phyloP scores from a whole-genome alignment of 768 basidiomycete genomes.

The Leccinellum luteum region DNA sequence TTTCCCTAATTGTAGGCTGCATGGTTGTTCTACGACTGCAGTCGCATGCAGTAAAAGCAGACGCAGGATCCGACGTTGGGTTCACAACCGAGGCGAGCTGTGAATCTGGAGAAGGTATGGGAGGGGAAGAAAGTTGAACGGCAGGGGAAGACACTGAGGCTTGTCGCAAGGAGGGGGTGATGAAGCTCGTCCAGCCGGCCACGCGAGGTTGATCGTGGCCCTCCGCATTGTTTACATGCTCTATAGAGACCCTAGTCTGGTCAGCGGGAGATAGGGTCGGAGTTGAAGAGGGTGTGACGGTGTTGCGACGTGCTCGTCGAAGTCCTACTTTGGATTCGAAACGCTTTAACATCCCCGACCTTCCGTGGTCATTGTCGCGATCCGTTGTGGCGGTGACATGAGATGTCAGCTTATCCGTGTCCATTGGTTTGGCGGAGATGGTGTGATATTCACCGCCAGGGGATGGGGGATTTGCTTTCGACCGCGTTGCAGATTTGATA shows the following conservation, averaged over 20 bases:
- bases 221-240: slow-evolving; percentile 37
- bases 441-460: slow-evolving; percentile 44
- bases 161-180: slow-evolving; percentile 62
- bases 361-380: slow-evolving; percentile 41
- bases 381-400: slow-evolving; percentile 27
- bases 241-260: slow-evolving; percentile 21
- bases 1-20: slow-evolving; percentile 35
- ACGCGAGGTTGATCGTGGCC: slow-evolving; percentile 40
- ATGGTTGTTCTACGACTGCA: slow-evolving; percentile 41
- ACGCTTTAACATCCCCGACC: slow-evolving; percentile 44
- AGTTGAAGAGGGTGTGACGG: slow-evolving; percentile 38
- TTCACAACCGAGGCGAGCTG: slow-evolving; percentile 45
- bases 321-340: slow-evolving; percentile 53
- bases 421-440: slow-evolving; percentile 44
- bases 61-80: slow-evolving; percentile 45
- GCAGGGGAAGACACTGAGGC: slow-evolving; percentile 77
- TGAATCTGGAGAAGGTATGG: slow-evolving; percentile 52
- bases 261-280: slow-evolving; percentile 35
- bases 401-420: slow-evolving; percentile 38
- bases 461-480: slow-evolving; percentile 41
- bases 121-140: slow-evolving; percentile 60
- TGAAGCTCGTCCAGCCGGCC: slow-evolving; percentile 57
- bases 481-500: slow-evolving; percentile 60
- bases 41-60: slow-evolving; percentile 47
- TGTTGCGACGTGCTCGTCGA: slow-evolving; percentile 42